Evolutionary conservation across 2,329 filamentous ascomycete species (phyloP), one percentile per base, ranked within the genome.

Genomic region (Nothopassalora personata): DNA sequence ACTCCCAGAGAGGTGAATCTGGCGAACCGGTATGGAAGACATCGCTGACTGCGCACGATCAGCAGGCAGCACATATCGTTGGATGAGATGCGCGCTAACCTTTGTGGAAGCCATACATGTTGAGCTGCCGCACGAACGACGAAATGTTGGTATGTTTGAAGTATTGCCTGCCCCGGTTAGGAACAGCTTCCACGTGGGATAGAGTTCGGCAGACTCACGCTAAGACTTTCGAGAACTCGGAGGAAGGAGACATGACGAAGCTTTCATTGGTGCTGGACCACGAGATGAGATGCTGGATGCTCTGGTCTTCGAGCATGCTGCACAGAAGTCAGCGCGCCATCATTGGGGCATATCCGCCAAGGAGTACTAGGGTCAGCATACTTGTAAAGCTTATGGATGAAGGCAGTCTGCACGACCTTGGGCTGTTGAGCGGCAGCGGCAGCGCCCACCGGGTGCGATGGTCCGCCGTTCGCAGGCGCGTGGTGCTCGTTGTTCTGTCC

Each of bases 91-190:
- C n/a, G 18, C 4, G 54, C 73, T 53, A 75, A 95, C 92, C 92
- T 89, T 99, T 99, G 74, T 99, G 94, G 75, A 99, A 99, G 6
- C 94, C 94, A 69, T 99, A 99, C 94, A 99, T 99, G 73, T 99
- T 99, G 53, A 99, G 78, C 77, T 99, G 94, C 52, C 94, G 86
- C 53, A 99, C 94, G 74, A 99, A 99, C 0, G 94, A 97, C 10
- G 94, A 97, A 61, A 97, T 96, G 72, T 99, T 99, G 67, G 93
- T 99, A 74, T 99, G 94, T 72, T 99, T 99, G 75, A 99, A 99
- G 73, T 99, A 99, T 84, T 96, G 91, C 56, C 93, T 96, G 69
- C 50, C 46, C 15, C 53, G 43, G 55, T 69, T 39, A 67, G 67
- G 56, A 43, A 68, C 39, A 36, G 7, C 10, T 27, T 34, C 68